Base-by-base conservation (phyloP, 2,329 filamentous ascomycete genomes). In the Aspergillus aculeatus region DNA sequence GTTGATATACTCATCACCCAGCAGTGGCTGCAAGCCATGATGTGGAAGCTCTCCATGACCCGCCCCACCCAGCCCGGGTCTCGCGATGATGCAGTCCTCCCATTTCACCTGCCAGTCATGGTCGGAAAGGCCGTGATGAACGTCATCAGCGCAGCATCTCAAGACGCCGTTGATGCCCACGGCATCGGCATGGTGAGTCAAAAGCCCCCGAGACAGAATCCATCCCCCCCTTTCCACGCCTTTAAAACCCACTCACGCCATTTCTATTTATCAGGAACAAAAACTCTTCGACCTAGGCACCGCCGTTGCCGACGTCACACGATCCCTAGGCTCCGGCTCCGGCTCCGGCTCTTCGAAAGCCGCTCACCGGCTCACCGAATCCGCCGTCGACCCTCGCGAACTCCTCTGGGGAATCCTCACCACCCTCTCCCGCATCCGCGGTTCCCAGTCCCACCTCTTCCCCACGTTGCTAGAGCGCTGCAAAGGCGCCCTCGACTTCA, bases 131-230 rank as follows among this genome's bases (percentile, higher is more conserved):
- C 90, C 56, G 70, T 90, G 14, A 80, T 85, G 64, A 83, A 83
- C 9, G 86, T 93, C 75, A 87, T 89, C 4, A 85, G 87, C 2
- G 86, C 89, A 56, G 91, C 95, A 67, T 89, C 89, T 0, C 87
- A 88, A 54, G 84, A 88, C 59, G 86, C 88, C 35, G 87, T 92
- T 75, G 91, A 94, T 64, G 80, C 93, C 2, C 83, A 94, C 64
- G 89, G 89, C 29, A 86, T 91, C 44, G 89, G 89, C 56, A 78
- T 96, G 75, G 89, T 91, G 78, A 73, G 86, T 80, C 26, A 29
- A 9, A 21, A 44, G 6, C 5, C 16, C 35, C 38, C 14, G 12
- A 12, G 12, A 12, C 14, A 44, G n/a, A 3, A 9, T 19, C 6
- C 5, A 19, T 44, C 4, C 6, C 16, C 7, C 29, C 19, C 14